phyloP scores from a whole-genome alignment of 176 grass and related monocot genomes.

The Typha latifolia region DNA sequence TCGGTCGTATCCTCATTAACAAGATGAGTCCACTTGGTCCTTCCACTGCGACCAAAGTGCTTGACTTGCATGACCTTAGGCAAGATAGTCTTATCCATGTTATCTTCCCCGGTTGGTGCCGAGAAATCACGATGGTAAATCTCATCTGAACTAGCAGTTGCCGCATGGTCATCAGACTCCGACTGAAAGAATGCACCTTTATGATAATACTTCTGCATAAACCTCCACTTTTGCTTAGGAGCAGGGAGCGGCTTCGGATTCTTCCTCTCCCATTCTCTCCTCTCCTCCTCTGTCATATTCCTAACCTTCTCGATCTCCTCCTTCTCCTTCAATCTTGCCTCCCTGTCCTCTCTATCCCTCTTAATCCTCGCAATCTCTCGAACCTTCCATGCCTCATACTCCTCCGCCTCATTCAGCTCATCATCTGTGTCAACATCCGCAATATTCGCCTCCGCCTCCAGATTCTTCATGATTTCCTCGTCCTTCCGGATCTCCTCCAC shows the following conservation, averaged over 20 bases:
- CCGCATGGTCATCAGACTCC: slow-evolving; percentile 44
- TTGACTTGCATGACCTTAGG: slow-evolving; percentile 99
- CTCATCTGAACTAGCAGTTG: slow-evolving; percentile 39
- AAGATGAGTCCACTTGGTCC: slow-evolving; percentile 98
- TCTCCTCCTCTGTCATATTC: slow-evolving; percentile 96
- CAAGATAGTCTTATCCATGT: slow-evolving; percentile 91
- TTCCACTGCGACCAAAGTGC: slow-evolving; percentile 89
- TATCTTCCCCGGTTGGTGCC: slow-evolving; percentile 80
- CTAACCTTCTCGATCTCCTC: slow-evolving; percentile 93
- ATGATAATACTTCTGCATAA: slow-evolving; percentile 97
- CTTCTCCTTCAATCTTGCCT: slow-evolving; percentile 94
- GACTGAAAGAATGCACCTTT: slow-evolving; percentile 95
- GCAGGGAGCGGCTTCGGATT: slow-evolving; percentile 39
- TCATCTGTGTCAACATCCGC: slow-evolving; percentile 86
- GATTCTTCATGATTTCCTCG: slow-evolving; percentile 63
- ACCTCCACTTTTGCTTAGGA: slow-evolving; percentile 81
- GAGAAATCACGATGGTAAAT: slow-evolving; percentile 87
- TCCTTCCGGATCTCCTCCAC: slow-evolving; percentile 89
- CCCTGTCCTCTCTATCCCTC: slow-evolving; percentile 87
- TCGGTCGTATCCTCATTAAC: slow-evolving; percentile 94
- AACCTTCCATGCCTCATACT: slow-evolving; percentile 85
- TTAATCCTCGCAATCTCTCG: slow-evolving; percentile 97
- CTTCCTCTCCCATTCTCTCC: slow-evolving; percentile 69
- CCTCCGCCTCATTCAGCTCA: slow-evolving; percentile 91
- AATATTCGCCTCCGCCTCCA: slow-evolving; percentile 55